Conservation (phyloP, 2,329 filamentous ascomycete species). For the Cladosporium halotolerans region DNA sequence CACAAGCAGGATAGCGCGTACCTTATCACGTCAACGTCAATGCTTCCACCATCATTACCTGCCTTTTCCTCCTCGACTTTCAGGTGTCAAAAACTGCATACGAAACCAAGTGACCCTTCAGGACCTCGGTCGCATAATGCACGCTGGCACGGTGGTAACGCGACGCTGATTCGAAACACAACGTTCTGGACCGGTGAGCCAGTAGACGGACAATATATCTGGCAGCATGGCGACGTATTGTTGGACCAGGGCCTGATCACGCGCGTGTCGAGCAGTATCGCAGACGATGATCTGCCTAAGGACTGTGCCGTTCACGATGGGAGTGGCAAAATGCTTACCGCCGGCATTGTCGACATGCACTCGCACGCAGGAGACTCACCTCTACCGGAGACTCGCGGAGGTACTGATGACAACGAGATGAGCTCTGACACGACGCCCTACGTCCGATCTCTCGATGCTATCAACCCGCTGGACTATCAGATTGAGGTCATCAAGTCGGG, state of each 20-base stretch:
- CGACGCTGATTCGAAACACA: slow-evolving; percentile 60
- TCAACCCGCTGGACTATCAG: slow-evolving; percentile 59
- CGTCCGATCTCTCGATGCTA: slow-evolving; percentile 59
- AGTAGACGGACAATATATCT: slow-evolving; percentile 40
- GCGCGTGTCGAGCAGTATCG: slow-evolving; percentile 44
- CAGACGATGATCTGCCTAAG: slow-evolving; percentile 37
- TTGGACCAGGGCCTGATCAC: slow-evolving; percentile 57
- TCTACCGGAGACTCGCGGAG: slow-evolving; percentile 51
- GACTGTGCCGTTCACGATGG: slow-evolving; percentile 52
- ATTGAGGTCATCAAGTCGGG: slow-evolving; percentile 65
- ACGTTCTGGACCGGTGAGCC: slow-evolving; percentile 63
- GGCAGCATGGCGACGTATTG: slow-evolving; percentile 56
- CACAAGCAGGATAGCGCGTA: neutral
- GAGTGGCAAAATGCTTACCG: slow-evolving; percentile 55
- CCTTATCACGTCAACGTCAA: too few species aligned
- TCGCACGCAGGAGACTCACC: slow-evolving; percentile 57
- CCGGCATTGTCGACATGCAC: slow-evolving; percentile 67
- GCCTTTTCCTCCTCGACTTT: too few species aligned
- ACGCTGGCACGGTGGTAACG: slow-evolving; percentile 52
- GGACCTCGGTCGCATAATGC: slow-evolving; percentile 54
- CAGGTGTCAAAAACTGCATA: slow-evolving; percentile 51
- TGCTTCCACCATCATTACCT: too few species aligned
- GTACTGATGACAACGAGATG: slow-evolving; percentile 58
- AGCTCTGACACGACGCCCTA: slow-evolving; percentile 61
- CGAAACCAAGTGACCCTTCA: slow-evolving; percentile 49